Base-by-base conservation (phyloP, 306 rosid genomes). In the Rosa multiflora region DNA sequence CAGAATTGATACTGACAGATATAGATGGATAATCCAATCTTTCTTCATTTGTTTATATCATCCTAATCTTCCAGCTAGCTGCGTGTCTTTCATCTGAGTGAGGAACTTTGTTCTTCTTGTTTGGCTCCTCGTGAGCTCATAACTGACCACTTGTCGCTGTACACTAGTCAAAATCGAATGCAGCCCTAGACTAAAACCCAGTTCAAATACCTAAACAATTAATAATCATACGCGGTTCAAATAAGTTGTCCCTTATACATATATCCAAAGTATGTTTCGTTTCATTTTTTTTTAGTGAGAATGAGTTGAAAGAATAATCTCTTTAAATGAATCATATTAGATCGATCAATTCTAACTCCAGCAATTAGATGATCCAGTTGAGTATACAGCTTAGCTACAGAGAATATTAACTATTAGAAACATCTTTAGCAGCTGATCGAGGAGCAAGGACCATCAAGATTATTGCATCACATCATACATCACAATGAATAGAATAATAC, bases 391-490 rank as follows among this genome's bases (percentile, higher is more conserved):
- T 52, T 52, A 17, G 2, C 8, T 1, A 4, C 7, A 5, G n/a
- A 52, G 58, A 52, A 18, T 52, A 52, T 17, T 52, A 52, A 17
- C 59, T 61, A 61, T 61, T 61, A 61, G 35, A 26, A 61, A n/a
- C 62, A 76, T 29, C 11, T 23, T 3, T 20, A 67, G 51, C 66
- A 15, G 4, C n/a, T 78, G 8, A 26, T 26, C 29, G 29, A 10
- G 29, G 51, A 10, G 10, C 4, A 49, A 2, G 18, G 55, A 49
- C 59, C 79, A 35, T 68, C n/a, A 15, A 42, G 70, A 75, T 62
- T 26, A 63, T 77, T 48, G 55, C 7, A 51, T 62, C 72, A 74
- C 70, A 14, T 74, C 47, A 44, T 10, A 47, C 46, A 44, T 62
- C 71, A 43, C 12, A 5, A 32, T 42, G 40, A 40, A 21, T 2